phyloP scores from a whole-genome alignment of 192 early-diverging fungal species.

The Hyaloraphidium curvatum region DNA sequence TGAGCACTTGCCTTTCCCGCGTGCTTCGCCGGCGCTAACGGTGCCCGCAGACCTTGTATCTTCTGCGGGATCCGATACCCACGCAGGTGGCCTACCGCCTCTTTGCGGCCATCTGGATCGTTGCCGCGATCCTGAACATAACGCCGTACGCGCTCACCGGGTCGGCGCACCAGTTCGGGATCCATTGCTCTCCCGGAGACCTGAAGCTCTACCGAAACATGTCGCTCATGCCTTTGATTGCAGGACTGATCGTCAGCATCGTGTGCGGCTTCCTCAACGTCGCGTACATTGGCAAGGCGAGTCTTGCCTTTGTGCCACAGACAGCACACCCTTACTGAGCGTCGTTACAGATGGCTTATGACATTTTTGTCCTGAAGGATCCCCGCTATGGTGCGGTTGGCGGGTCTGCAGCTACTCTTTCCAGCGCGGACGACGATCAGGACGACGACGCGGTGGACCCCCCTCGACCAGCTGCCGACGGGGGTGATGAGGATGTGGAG shows the following conservation, averaged over 20 bases:
- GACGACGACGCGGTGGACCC: background rate
- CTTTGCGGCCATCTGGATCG: background rate
- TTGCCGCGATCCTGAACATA: background rate
- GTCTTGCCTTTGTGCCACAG: background rate
- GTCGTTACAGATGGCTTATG: no score
- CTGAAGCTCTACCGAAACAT: background rate
- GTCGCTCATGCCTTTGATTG: background rate
- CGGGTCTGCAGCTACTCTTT: background rate
- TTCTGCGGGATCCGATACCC: conserved; percentile 1
- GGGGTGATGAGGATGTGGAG: background rate
- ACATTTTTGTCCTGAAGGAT: no score
- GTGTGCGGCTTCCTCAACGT: background rate
- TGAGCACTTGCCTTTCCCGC: background rate
- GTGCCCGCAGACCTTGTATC: background rate
- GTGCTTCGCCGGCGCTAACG: background rate
- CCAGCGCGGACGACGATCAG: background rate
- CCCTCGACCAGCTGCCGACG: background rate
- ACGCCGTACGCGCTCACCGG: background rate
- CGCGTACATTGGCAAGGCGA: no score
- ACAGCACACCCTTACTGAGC: background rate
- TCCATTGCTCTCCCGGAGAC: background rate
- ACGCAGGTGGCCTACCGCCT: background rate
- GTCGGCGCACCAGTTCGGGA: background rate
- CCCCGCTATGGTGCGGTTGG: background rate
- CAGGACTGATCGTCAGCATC: background rate